Base-by-base conservation (phyloP, 768 basidiomycete genomes). In the Plicaturopsis crispa region DNA sequence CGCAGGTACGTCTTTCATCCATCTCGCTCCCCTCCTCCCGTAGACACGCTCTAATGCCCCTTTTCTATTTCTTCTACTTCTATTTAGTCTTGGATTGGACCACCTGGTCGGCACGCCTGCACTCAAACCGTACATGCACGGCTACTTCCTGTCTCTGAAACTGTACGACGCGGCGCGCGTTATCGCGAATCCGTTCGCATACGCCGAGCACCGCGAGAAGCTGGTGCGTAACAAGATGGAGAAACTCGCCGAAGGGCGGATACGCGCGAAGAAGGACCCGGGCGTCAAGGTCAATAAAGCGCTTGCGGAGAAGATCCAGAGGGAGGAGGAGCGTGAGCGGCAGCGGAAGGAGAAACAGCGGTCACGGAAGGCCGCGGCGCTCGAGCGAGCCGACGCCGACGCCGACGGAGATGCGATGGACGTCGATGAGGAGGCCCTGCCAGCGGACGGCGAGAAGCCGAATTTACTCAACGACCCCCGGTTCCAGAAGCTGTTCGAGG, bases 121-220 rank as follows among this genome's bases (percentile, higher is more conserved):
- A 13, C 86, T 98, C 70, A 94, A 94, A 60, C 96, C 96, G 4
- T 99, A 98, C 63, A 97, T 99, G 94, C 96, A 99, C 60, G 96
- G 96, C 31, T 98, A 93, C 76, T 98, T 99, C 67, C 62, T 97
- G 45, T 88, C 92, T 4, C 80, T 98, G 62, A 89, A 91, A 52
- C 76, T 98, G 4, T 98, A 98, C 66, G 89, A 93, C 50, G 84
- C 93, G 36, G 96, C 96, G 2, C 82, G 93, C 22, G 75, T 94
- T 46, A 92, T 98, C 48, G 84, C 91, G 40, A 97, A 98, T 65
- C 96, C 96, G 2, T 93, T 90, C 56, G 90, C 84, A 7, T 97
- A 98, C 57, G 81, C 80, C 28, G 96, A 99, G 53, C 82, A 97
- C 59, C 84, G 91, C 46, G 91, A 94, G 59, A 83, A 81, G 52